These are phyloP conservation scores for Trichomonascus vanleenenianus DNA, from an alignment of 805 yeast species.

Conservation along the genomic window DNA sequence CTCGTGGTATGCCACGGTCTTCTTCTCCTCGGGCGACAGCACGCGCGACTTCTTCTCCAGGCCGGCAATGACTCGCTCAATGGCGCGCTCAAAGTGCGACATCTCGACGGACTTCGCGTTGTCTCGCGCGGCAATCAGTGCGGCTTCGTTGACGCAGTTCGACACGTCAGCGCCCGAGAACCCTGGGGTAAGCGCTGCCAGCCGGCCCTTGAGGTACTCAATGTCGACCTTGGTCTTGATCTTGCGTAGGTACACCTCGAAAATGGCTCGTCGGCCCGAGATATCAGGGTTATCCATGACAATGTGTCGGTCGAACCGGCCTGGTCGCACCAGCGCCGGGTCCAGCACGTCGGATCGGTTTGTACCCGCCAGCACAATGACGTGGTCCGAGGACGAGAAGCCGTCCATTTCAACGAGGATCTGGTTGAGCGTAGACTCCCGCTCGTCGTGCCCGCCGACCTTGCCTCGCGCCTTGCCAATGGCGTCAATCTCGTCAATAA, in stretches of 20 bases:
- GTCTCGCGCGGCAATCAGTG: conserved; percentile 88
- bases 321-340: conserved; percentile 90
- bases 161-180: conserved; percentile 98
- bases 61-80: conserved; percentile 96
- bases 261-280: conserved; percentile 90
- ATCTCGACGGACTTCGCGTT: conserved; percentile 63
- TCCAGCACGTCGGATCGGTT: conserved; percentile 92
- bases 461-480: conserved; percentile 85
- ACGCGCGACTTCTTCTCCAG: conserved; percentile 83
- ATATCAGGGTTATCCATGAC: conserved; percentile 89
- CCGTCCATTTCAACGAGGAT: conserved; percentile 98
- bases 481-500: conserved; percentile 99
- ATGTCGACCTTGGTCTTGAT: conserved; percentile 51
- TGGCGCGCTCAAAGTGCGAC: conserved; percentile 87
- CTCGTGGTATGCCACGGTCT: conserved; percentile 92
- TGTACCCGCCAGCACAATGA: conserved; percentile 96
- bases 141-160: conserved; percentile 95
- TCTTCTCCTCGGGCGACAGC: conserved; percentile 77
- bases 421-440: conserved; percentile 94
- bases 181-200: conserved; percentile 96
- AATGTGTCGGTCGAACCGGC: conserved; percentile 93
- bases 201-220: conserved; percentile 64
- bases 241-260: conserved; percentile 73
- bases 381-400: conserved; percentile 81
- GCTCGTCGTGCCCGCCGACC: conserved; percentile 84